phyloP scores from a whole-genome alignment of 345 rosid genomes.

The Eucalyptus erythrocorys region DNA sequence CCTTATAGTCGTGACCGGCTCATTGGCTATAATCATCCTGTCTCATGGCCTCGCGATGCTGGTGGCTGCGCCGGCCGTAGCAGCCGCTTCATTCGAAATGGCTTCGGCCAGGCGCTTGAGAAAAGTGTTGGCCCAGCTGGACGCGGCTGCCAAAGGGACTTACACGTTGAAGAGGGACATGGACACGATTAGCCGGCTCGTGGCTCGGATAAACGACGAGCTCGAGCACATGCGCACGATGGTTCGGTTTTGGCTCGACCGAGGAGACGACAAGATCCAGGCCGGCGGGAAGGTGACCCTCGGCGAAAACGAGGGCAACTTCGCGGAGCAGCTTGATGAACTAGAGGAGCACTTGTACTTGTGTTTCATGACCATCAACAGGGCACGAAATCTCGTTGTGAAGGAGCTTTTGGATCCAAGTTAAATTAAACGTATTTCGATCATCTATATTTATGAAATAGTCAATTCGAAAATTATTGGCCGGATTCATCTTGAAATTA shows the following conservation, averaged over 20 bases:
- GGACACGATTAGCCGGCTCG: conserved; percentile 61
- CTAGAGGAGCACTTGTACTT: conserved; percentile 74
- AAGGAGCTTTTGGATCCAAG: background rate
- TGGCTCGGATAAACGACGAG: conserved; percentile 52
- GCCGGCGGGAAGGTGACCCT: conserved; percentile 37
- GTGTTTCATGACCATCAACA: conserved; percentile 74
- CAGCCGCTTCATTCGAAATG: conserved; percentile 19
- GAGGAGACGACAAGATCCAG: conserved; percentile 26
- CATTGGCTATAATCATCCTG: conserved; percentile 40
- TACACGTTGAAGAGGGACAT: conserved; percentile 58
- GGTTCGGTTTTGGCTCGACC: conserved; percentile 43
- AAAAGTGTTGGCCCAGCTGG: conserved; percentile 33
- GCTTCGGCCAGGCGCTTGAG: conserved; percentile 21
- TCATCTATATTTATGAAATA: background rate
- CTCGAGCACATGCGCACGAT: conserved; percentile 35
- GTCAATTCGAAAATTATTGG: background rate
- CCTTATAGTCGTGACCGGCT: conserved; percentile 49
- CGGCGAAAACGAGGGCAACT: conserved; percentile 30
- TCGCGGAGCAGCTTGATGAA: conserved; percentile 56
- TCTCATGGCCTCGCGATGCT: conserved; percentile 63
- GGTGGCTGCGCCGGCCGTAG: conserved; percentile 46
- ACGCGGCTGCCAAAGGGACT: conserved; percentile 71
- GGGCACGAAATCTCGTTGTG: conserved; percentile 56
- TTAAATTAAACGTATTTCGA: background rate
- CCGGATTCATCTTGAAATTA: background rate